Base-by-base conservation (phyloP, 768 basidiomycete genomes). In the Neoboletus magnificus region DNA sequence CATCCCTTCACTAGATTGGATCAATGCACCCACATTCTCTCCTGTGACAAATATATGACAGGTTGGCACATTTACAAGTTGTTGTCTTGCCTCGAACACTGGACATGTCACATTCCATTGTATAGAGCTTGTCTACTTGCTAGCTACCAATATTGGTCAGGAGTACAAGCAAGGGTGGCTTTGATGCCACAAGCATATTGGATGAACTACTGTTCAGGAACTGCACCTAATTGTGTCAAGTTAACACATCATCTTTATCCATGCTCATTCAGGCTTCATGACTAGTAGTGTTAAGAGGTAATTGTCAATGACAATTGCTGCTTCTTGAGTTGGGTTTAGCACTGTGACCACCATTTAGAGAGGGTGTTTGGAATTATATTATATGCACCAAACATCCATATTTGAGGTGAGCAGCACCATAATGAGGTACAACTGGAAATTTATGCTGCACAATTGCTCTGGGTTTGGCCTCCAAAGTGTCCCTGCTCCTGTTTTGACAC, bases 361-460 rank as follows among this genome's bases (percentile, higher is more conserved):
- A 2, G 80, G 76, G 49, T 80, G 77, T 48, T 80, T 73, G 20
- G 77, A 74, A 29, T 71, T 68, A 64, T 84, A 88, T 27, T 73
- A 78, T 5, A 82, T 78, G 8, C 78, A 72, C 87, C 86, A 88
- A 27, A 87, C n/a, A 75, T 9, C 84, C 85, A 45, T 4, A 48
- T n/a, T 33, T 11, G n/a, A 46, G 25, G 18, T 67, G 13, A 66
- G 54, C 20, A 27, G 33, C 22, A 8, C n/a, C 23, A 22, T 18
- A 12, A 16, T 13, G 20, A 4, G 4, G n/a, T 49, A 20, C 18
- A 23, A 20, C n/a, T 18, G 18, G 12, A 36, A 46, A 55, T 71
- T 48, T 54, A 79, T 78, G 82, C 76, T 63, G 82, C 81, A 56
- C 80, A 81, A 64, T 82, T 82, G 20, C 62, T 66, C 1, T 81